These are phyloP conservation scores for Cercospora nicotianae DNA, from an alignment of 2,329 filamentous ascomycete species.

Conservation along the genomic window DNA sequence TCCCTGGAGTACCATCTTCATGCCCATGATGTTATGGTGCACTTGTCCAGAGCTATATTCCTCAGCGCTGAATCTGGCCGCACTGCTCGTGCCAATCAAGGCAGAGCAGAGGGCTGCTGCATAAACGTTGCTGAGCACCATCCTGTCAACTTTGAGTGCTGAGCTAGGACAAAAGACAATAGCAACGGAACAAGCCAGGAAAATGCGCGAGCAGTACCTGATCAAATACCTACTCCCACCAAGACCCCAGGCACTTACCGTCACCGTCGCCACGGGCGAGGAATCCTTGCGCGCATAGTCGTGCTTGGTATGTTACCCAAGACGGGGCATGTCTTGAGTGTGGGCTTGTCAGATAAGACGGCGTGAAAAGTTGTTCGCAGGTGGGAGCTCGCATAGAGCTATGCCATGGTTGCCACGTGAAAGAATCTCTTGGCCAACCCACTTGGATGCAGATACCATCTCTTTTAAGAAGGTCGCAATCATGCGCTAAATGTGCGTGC, in stretches of 20 bases:
- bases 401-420: constrained; percentile 12
- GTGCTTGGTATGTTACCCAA: constrained; percentile 9
- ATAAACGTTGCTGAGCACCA: constrained; percentile 13
- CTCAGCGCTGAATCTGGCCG: constrained; percentile 20
- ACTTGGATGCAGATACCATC: constrained; percentile 8
- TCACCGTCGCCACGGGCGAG: neutral
- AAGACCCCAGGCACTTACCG: neutral
- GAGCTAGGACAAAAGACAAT: neutral
- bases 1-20: constrained; percentile 27
- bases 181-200: neutral
- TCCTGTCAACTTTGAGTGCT: neutral
- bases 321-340: constrained; percentile 6
- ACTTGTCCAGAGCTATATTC: constrained; percentile 28
- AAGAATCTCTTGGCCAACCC: constrained; percentile 1
- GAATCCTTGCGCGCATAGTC: constrained; percentile 1
- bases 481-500: constrained; percentile 3
- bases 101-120: constrained; percentile 19
- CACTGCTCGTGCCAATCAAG: constrained; percentile 14
- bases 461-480: constrained; percentile 7
- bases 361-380: constrained; percentile 2
- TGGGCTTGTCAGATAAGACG: constrained; percentile 7
- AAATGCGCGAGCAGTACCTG: neutral
- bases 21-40: constrained; percentile 28
- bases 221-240: constrained; percentile 2
- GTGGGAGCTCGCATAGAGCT: neutral